phyloP scores from a whole-genome alignment of 345 rosid genomes.

The Streptanthus diversifolius region DNA sequence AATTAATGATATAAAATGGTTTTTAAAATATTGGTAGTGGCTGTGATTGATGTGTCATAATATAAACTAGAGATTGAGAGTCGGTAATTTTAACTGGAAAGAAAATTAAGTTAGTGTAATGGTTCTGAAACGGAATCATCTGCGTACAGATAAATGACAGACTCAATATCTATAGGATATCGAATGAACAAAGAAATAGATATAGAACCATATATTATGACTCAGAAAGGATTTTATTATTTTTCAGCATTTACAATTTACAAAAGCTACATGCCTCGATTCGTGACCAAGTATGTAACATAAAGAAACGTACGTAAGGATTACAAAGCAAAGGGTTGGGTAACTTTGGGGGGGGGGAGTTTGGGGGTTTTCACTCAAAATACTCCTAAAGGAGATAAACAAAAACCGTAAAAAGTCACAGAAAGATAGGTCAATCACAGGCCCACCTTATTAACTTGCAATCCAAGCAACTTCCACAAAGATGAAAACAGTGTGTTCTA shows the following conservation, averaged over 20 bases:
- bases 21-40: too few species aligned
- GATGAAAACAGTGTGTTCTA: not conserved
- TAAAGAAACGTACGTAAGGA: not conserved
- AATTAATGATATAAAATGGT: too few species aligned
- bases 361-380: not conserved
- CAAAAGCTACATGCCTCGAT: not conserved
- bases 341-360: not conserved
- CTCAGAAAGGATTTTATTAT: not conserved
- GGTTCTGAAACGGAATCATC: too few species aligned
- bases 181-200: not conserved
- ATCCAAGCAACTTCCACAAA: not conserved
- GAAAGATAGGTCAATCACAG: constrained; percentile 12
- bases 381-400: not conserved
- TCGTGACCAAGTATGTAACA: not conserved
- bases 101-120: too few species aligned
- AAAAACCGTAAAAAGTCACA: not conserved
- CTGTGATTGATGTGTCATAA: too few species aligned
- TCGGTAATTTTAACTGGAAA: too few species aligned
- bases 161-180: not conserved
- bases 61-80: too few species aligned
- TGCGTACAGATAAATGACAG: not conserved
- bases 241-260: constrained; percentile 14
- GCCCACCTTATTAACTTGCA: constrained; percentile 8
- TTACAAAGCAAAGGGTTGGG: constrained; percentile 2
- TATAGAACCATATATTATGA: not conserved